A percentile compares a stretch with the other conserved stretches of the same genome.
These are phyloP conservation scores for Stagonosporopsis tanaceti DNA, from an alignment of 2,329 filamentous ascomycete genomes.

Conservation along the genomic window DNA sequence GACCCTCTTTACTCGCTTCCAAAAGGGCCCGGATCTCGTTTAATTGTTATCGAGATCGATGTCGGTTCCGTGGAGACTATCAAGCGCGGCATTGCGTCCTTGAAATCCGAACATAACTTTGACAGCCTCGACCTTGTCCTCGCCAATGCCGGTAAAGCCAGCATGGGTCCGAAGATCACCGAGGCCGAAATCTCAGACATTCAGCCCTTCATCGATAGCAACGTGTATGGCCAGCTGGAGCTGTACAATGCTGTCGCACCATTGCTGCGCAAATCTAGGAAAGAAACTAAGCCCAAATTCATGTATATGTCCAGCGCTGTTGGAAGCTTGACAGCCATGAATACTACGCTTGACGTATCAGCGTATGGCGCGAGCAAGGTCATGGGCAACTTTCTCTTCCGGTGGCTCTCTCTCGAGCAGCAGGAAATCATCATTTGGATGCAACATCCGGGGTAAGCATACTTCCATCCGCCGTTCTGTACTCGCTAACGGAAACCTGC, in stretches of 20 bases:
- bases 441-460: constrained; percentile 27
- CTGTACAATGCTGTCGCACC: constrained; percentile 22
- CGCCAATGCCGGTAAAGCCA: constrained; percentile 25
- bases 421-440: constrained; percentile 23
- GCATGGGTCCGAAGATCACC: not conserved
- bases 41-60: constrained; percentile 23
- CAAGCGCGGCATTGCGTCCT: constrained; percentile 32
- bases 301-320: constrained; percentile 24
- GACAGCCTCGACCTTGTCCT: constrained; percentile 7
- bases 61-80: constrained; percentile 32
- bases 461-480: not conserved
- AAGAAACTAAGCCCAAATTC: constrained; percentile 19
- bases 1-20: constrained; percentile 35
- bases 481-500: not conserved
- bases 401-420: constrained; percentile 27
- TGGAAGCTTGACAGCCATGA: constrained; percentile 23
- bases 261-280: constrained; percentile 14
- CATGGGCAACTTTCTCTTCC: constrained; percentile 27
- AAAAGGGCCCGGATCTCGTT: constrained; percentile 22
- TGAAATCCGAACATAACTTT: constrained; percentile 16
- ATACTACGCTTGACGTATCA: constrained; percentile 4
- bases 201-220: constrained; percentile 23
- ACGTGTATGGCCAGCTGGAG: constrained; percentile 28
- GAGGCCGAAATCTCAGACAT: constrained; percentile 12
- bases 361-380: constrained; percentile 31